These are phyloP conservation scores for Parasitella parasitica DNA, from an alignment of 371 early-diverging fungal species.

Conservation along the genomic window DNA sequence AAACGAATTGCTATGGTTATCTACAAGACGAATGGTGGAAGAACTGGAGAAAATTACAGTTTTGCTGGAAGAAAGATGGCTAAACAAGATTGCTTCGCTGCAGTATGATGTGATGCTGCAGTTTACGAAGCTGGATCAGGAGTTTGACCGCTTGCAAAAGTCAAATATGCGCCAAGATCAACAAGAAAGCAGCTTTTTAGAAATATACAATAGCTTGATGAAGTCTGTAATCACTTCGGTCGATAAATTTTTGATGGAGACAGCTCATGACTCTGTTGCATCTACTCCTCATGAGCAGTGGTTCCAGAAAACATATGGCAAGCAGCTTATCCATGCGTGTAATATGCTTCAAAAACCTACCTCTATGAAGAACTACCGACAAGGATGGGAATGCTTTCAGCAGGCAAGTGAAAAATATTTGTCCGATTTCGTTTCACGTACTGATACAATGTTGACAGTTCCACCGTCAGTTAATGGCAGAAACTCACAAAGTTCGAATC, in stretches of 20 bases:
- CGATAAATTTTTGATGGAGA: conserved; percentile 46
- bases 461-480: conserved; percentile 56
- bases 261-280: conserved; percentile 32
- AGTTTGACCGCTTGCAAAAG: conserved; percentile 40
- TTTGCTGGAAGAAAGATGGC: conserved; percentile 83
- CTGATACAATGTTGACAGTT: conserved; percentile 21
- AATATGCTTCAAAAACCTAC: conserved; percentile 50
- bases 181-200: conserved; percentile 47
- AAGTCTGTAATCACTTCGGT: conserved; percentile 58
- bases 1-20: conserved; percentile 52
- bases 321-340: conserved; percentile 52
- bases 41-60: conserved; percentile 79
- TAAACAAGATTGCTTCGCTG: conserved; percentile 66
- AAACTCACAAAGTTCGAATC: conserved; percentile 56
- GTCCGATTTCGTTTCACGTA: not conserved
- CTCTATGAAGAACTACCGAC: conserved; percentile 52
- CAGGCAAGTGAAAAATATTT: conserved; percentile 34
- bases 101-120: conserved; percentile 60
- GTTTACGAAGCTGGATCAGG: conserved; percentile 57
- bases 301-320: conserved; percentile 62
- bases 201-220: conserved; percentile 57
- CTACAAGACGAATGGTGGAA: conserved; percentile 59
- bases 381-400: conserved; percentile 60
- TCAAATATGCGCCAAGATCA: conserved; percentile 31
- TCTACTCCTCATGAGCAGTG: conserved; percentile 68